A percentile compares a stretch with the other conserved stretches of the same genome.
Evolutionary conservation across 1,284 basidiomycete species (phyloP).

Genomic region (Bjerkandera adusta): DNA sequence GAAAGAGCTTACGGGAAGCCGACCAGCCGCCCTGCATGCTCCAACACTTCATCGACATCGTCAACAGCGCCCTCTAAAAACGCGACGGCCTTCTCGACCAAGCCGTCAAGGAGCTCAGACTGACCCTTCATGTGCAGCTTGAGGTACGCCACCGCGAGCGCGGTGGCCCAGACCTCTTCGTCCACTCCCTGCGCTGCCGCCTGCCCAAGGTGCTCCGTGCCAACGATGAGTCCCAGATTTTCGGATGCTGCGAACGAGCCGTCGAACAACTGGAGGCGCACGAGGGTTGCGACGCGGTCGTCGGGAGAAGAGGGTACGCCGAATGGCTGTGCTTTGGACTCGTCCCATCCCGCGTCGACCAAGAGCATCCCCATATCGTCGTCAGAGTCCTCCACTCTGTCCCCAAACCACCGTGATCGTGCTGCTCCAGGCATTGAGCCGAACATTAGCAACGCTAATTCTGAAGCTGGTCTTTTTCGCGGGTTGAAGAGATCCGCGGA

Average conservation of each 20-base stretch:
- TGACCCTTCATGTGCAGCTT: conserved; percentile 29
- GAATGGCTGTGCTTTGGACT: no score
- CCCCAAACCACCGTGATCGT: background rate
- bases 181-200: conserved; percentile 24
- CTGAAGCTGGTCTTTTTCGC: no score
- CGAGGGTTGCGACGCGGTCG: conserved; percentile 24
- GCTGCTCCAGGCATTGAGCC: background rate
- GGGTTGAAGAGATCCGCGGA: background rate
- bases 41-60: no score
- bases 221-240: conserved; percentile 31
- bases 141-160: conserved; percentile 39
- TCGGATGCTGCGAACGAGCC: conserved; percentile 42
- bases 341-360: conserved; percentile 1
- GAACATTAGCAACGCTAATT: no score
- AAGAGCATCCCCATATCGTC: background rate
- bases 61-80: no score
- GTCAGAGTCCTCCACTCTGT: background rate
- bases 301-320: background rate
- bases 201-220: conserved; percentile 25
- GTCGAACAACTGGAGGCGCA: conserved; percentile 41
- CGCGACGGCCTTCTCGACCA: conserved; percentile 40
- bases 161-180: conserved; percentile 38
- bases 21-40: no score
- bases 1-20: no score
- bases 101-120: conserved; percentile 33